Percentiles rank a stretch among this genome's conserved stretches.
Evolutionary conservation across 805 yeast genomes (phyloP).

Genomic region (Wickerhamomyces ciferrii): DNA sequence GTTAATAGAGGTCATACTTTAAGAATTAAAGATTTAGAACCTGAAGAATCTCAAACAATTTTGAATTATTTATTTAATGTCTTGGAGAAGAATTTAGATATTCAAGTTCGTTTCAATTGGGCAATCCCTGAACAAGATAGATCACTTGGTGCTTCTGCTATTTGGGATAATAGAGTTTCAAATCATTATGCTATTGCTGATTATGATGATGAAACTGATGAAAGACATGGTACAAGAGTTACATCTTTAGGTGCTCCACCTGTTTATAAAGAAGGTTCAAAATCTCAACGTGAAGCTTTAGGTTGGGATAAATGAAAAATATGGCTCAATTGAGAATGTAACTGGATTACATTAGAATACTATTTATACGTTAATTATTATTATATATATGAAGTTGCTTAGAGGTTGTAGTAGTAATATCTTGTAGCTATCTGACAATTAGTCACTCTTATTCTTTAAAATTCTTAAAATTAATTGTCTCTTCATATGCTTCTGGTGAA

Average conservation of each 20-base stretch:
- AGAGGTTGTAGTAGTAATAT: no score
- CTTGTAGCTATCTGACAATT: no score
- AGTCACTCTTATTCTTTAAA: no score
- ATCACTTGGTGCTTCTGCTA: slow-evolving; percentile 44
- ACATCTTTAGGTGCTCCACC: slow-evolving; percentile 51
- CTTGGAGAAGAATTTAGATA: slow-evolving; percentile 44
- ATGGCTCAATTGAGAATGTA: no score
- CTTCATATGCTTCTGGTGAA: no score
- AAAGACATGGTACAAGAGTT: slow-evolving; percentile 50
- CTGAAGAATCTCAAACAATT: slow-evolving; percentile 40
- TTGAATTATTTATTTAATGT: slow-evolving; percentile 38
- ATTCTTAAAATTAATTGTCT: no score
- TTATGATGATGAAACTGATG: slow-evolving; percentile 46
- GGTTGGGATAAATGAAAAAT: slow-evolving; percentile 22
- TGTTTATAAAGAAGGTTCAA: slow-evolving; percentile 41
- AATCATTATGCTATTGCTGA: slow-evolving; percentile 49
- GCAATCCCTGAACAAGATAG: slow-evolving; percentile 28
- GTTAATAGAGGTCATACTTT: slow-evolving; percentile 43
- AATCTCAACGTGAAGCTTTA: slow-evolving; percentile 47
- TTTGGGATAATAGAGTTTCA: slow-evolving; percentile 57
- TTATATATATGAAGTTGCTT: no score
- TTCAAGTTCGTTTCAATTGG: slow-evolving; percentile 53
- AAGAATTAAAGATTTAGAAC: slow-evolving; percentile 44
- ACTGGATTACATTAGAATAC: no score
- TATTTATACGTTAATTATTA: no score